These are phyloP conservation scores for Pinus taeda DNA, from an alignment of 75 land plant genomes.

Conservation along the genomic window DNA sequence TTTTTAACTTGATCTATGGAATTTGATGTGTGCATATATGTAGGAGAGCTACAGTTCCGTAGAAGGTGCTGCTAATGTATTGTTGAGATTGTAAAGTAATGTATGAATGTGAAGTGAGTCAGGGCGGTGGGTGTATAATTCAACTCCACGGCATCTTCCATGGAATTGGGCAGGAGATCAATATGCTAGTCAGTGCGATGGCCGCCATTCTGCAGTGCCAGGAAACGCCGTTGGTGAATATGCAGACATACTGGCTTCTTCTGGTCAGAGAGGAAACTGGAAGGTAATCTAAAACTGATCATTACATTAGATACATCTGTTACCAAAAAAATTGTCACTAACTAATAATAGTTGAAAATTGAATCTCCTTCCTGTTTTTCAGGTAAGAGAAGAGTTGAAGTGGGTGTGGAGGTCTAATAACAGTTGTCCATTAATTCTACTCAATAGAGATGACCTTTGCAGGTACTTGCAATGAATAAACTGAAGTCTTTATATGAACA, in stretches of 20 bases:
- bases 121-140: conserved; percentile 24
- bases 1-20: too few species aligned
- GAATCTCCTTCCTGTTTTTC: background rate
- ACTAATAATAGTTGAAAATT: background rate
- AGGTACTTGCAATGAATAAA: too few species aligned
- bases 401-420: conserved; percentile 25
- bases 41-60: background rate
- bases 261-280: conserved; percentile 11
- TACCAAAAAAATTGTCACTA: background rate
- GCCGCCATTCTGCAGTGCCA: conserved; percentile 1
- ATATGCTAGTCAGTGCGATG: conserved; percentile 17
- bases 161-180: conserved; percentile 21
- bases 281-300: background rate
- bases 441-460: conserved; percentile 8
- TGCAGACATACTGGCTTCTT: conserved; percentile 2
- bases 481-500: too few species aligned
- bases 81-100: background rate
- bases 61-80: background rate
- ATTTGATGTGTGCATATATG: too few species aligned
- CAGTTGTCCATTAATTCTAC: conserved; percentile 9
- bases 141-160: conserved; percentile 17
- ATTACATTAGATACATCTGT: background rate
- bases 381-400: conserved; percentile 31
- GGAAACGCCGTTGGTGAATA: conserved; percentile 8
- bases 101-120: conserved; percentile 13